phyloP scores from a whole-genome alignment of 1,284 basidiomycete genomes.

The Leccinum insigne region DNA sequence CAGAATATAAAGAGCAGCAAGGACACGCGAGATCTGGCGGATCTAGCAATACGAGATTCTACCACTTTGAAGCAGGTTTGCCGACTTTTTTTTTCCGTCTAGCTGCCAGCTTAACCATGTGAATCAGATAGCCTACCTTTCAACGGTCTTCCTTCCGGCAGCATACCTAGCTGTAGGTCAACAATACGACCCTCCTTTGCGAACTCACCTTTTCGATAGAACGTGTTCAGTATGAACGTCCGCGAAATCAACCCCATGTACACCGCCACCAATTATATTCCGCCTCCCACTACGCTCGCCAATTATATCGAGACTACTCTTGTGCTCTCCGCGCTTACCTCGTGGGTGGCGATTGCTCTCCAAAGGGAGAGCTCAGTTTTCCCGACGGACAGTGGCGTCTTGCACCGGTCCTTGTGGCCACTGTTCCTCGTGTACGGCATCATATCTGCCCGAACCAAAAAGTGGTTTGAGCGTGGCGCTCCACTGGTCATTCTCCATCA shows the following conservation, averaged over 20 bases:
- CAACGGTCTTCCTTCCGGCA: constrained; percentile 30
- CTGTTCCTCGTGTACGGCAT: constrained; percentile 8
- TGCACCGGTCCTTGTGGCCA: constrained; percentile 21
- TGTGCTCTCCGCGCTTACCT: constrained; percentile 16
- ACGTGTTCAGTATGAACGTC: constrained; percentile 32
- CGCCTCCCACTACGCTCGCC: constrained; percentile 7
- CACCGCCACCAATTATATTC: background rate
- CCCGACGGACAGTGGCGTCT: constrained; percentile 1
- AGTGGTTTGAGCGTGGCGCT: background rate
- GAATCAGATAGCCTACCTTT: constrained; percentile 28
- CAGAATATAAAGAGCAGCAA: constrained; percentile 49
- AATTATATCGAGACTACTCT: constrained; percentile 14
- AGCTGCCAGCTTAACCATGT: background rate
- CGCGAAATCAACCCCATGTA: constrained; percentile 10
- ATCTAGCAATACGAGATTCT: constrained; percentile 43
- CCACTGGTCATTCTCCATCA: background rate
- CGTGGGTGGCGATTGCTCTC: constrained; percentile 18
- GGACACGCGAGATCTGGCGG: constrained; percentile 41
- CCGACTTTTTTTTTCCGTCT: background rate
- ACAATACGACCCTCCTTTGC: background rate
- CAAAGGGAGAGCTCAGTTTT: constrained; percentile 15
- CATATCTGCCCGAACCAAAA: background rate
- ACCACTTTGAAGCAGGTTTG: constrained; percentile 45
- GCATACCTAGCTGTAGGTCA: constrained; percentile 37
- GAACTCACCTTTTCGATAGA: constrained; percentile 22